Evolutionary conservation across 2,329 filamentous ascomycete species (phyloP).

Genomic region (Hymenoscyphus fraxineus): DNA sequence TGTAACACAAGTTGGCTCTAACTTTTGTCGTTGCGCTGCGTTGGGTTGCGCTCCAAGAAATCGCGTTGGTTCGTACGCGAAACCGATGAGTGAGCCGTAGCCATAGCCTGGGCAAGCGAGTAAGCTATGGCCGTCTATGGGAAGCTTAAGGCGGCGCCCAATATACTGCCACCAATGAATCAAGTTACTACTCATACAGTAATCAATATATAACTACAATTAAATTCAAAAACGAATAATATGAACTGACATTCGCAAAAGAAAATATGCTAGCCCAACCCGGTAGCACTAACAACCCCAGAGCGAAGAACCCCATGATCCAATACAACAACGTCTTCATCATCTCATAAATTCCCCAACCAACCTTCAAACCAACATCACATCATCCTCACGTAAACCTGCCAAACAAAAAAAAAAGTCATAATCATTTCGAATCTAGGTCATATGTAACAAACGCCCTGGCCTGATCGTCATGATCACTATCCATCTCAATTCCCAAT

Average conservation of each 20-base stretch:
- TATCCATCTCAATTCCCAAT: slow-evolving; percentile 23
- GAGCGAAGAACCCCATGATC: too few species aligned
- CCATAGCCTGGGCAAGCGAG: too few species aligned
- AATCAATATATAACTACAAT: not conserved
- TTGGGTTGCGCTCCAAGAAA: slow-evolving; percentile 3
- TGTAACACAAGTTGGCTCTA: slow-evolving; percentile 12
- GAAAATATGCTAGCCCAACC: not conserved
- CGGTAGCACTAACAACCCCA: too few species aligned
- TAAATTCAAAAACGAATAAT: not conserved
- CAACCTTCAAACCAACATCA: not conserved
- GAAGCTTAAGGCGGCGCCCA: not conserved
- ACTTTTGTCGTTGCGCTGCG: slow-evolving; percentile 1
- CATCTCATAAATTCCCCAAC: not conserved
- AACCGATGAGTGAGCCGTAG: not conserved
- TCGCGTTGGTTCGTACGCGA: slow-evolving; percentile 9
- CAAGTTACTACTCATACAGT: too few species aligned
- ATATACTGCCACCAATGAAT: not conserved
- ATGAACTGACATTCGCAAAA: not conserved
- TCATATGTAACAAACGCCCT: slow-evolving; percentile 17
- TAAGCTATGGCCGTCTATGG: not conserved
- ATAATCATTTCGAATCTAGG: slow-evolving; percentile 1
- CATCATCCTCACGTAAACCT: not conserved
- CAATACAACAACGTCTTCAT: too few species aligned
- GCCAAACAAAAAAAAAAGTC: not conserved
- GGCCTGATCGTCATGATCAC: slow-evolving; percentile 21